A percentile compares a stretch with the other conserved stretches of the same genome.
Conservation (phyloP, 164 flowering plant species). For the Vitis labrusca region DNA sequence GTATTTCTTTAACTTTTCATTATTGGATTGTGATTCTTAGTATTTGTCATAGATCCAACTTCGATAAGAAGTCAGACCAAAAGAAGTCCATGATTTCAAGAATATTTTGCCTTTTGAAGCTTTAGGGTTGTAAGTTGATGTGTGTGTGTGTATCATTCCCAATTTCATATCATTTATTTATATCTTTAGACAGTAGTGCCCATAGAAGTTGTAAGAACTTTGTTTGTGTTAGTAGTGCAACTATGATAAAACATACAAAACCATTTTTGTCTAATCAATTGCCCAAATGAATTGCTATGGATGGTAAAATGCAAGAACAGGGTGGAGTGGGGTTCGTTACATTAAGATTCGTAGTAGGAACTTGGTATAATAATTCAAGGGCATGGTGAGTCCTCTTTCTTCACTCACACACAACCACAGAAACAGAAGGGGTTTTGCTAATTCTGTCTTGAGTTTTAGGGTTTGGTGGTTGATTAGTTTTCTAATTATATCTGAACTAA, state of each 20-base stretch:
- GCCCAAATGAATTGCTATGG: background rate
- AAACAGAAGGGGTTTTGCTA: background rate
- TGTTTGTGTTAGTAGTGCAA: too few relatives aligned
- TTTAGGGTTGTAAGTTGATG: background rate
- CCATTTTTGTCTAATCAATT: too few relatives aligned
- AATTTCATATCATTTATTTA: background rate
- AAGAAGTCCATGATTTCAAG: background rate
- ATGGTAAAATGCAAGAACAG: background rate
- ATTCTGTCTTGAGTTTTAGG: background rate
- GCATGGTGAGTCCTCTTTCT: background rate
- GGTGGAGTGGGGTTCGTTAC: background rate
- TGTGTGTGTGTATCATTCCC: background rate
- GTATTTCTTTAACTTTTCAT: background rate
- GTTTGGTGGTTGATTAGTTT: background rate
- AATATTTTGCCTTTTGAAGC: background rate
- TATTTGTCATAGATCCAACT: background rate
- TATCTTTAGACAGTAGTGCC: background rate
- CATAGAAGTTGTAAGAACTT: too few relatives aligned
- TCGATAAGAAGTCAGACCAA: too few relatives aligned
- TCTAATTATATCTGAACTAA: background rate
- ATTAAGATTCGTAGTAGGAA: background rate
- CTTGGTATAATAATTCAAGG: background rate
- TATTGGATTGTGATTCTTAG: background rate
- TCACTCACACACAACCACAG: background rate
- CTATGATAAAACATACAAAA: too few relatives aligned